Percentiles rank a stretch among this genome's conserved stretches.
Evolutionary conservation across 106 monocot species (phyloP).

Genomic region (Acorus gramineus): DNA sequence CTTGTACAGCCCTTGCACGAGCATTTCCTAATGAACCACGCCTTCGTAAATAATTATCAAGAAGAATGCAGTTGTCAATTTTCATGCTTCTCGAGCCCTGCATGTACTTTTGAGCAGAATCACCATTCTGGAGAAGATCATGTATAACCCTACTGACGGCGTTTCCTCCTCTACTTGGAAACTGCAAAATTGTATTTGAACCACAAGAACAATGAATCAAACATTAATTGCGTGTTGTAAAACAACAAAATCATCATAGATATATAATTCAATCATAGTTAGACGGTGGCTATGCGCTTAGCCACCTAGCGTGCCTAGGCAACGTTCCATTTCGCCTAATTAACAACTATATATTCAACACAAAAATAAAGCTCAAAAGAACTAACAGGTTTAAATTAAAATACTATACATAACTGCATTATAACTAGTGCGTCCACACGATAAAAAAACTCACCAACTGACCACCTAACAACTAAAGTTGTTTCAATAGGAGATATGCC

Average conservation of each 20-base stretch:
- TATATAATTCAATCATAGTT: too few species aligned
- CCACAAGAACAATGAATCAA: background rate
- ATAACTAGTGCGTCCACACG: too few species aligned
- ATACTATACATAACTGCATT: too few species aligned
- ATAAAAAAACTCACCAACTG: too few species aligned
- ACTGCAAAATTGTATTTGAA: slow-evolving; percentile 16
- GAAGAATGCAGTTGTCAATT: slow-evolving; percentile 52
- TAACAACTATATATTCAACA: too few species aligned
- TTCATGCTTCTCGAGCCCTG: slow-evolving; percentile 41
- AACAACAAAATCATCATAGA: background rate
- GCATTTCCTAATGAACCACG: slow-evolving; percentile 26
- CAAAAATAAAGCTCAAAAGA: too few species aligned
- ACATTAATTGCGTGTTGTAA: background rate
- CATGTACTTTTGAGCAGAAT: slow-evolving; percentile 37
- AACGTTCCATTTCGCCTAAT: too few species aligned
- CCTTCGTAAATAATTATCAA: slow-evolving; percentile 68
- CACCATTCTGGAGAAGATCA: slow-evolving; percentile 76
- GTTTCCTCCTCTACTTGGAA: slow-evolving; percentile 21
- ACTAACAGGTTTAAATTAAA: too few species aligned
- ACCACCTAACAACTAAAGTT: too few species aligned
- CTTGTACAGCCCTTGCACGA: slow-evolving; percentile 43
- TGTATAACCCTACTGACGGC: slow-evolving; percentile 39
- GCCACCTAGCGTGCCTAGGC: too few species aligned
- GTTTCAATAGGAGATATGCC: too few species aligned
- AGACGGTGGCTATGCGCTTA: too few species aligned